phyloP scores from a whole-genome alignment of 768 basidiomycete species.

The Piloderma croceum region DNA sequence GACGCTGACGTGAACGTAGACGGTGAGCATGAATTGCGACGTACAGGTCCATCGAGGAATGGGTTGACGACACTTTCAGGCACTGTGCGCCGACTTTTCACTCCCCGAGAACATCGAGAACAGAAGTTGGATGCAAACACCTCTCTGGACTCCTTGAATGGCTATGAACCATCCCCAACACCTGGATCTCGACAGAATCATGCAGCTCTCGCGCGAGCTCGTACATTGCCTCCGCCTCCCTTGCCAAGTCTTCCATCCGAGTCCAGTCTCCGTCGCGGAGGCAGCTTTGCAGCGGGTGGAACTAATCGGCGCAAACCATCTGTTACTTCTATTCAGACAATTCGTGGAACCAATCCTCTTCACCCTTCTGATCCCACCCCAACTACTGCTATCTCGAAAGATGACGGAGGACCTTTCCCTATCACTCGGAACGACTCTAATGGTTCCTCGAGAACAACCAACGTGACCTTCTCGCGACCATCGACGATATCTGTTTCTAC shows the following conservation, averaged over 20 bases:
- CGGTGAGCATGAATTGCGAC: slow-evolving; percentile 19
- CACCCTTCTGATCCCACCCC: slow-evolving; percentile 62
- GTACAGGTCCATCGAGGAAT: slow-evolving; percentile 18
- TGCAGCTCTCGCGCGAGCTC: slow-evolving; percentile 5
- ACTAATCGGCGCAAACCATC: slow-evolving; percentile 39
- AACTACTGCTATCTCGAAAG: slow-evolving; percentile 46
- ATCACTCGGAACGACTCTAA: slow-evolving; percentile 45
- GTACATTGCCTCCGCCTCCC: slow-evolving; percentile 2
- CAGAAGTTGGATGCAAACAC: slow-evolving; percentile 21
- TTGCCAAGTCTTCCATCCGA: slow-evolving; percentile 58
- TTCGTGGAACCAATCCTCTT: slow-evolving; percentile 53
- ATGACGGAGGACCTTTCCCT: slow-evolving; percentile 12
- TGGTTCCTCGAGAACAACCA: slow-evolving; percentile 36
- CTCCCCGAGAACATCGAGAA: slow-evolving; percentile 53
- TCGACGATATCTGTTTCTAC: slow-evolving; percentile 48
- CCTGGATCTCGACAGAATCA: slow-evolving; percentile 29
- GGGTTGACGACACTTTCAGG: slow-evolving; percentile 19
- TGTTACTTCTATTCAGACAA: slow-evolving; percentile 37
- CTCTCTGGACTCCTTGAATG: slow-evolving; percentile 25
- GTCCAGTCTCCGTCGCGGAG: slow-evolving; percentile 29
- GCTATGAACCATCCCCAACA: slow-evolving; percentile 44
- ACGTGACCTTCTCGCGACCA: slow-evolving; percentile 63
- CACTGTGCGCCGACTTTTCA: slow-evolving; percentile 48
- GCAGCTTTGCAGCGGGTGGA: slow-evolving; percentile 22
- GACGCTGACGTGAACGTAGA: slow-evolving; percentile 14